Conservation (phyloP, 495 filamentous ascomycete genomes). For the Aspergillus bridgeri region DNA sequence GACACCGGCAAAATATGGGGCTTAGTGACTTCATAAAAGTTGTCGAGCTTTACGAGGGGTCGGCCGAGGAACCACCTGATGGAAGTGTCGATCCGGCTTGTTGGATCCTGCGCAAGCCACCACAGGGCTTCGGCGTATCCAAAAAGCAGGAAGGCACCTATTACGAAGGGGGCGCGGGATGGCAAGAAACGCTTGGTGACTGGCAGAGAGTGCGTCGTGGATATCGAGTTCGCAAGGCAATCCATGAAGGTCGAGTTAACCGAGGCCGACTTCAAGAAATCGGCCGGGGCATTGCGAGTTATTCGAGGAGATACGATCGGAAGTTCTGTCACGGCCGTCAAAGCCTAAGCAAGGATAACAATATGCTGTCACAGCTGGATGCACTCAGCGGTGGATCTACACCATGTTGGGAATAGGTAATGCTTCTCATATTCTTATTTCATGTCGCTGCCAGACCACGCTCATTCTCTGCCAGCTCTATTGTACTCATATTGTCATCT, state of each 20-base stretch:
- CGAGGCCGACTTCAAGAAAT: slow-evolving; percentile 31
- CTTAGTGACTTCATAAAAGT: slow-evolving; percentile 24
- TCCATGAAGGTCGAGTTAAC: slow-evolving; percentile 38
- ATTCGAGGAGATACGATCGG: slow-evolving; percentile 20
- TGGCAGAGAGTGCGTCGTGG: slow-evolving; percentile 38
- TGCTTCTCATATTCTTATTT: neutral
- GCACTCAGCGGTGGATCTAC: neutral
- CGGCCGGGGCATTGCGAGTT: slow-evolving; percentile 19
- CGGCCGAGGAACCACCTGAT: slow-evolving; percentile 40
- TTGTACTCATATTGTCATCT: neutral
- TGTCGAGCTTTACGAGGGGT: slow-evolving; percentile 33
- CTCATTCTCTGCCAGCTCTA: neutral
- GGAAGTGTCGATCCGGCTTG: slow-evolving; percentile 37
- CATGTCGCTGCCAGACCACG: neutral
- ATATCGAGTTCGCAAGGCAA: slow-evolving; percentile 34
- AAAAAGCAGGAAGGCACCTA: slow-evolving; percentile 34
- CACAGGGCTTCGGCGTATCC: slow-evolving; percentile 38
- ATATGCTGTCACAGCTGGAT: neutral
- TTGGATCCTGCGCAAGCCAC: slow-evolving; percentile 44
- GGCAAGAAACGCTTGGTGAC: slow-evolving; percentile 41
- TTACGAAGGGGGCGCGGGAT: slow-evolving; percentile 42
- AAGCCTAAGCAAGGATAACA: neutral
- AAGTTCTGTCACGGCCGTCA: neutral
- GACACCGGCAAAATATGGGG: slow-evolving; percentile 27
- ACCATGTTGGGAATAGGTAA: neutral